phyloP scores from a whole-genome alignment of 2,329 filamentous ascomycete species.

The Teratosphaeria nubilosa region DNA sequence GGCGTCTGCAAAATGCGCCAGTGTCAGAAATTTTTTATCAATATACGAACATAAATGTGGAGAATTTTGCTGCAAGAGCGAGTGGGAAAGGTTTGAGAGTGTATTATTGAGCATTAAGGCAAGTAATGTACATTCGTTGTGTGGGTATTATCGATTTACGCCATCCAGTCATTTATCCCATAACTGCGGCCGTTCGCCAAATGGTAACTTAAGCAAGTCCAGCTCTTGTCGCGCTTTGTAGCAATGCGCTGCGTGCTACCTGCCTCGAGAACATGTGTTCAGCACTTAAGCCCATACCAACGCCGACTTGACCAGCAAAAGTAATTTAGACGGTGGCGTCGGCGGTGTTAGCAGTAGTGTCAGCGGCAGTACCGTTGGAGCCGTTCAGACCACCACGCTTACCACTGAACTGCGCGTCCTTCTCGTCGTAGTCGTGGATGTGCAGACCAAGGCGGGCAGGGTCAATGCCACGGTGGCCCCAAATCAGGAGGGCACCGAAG shows the following conservation, averaged over 20 bases:
- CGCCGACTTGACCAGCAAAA: neutral
- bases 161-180: neutral
- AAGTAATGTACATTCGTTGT: neutral
- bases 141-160: neutral
- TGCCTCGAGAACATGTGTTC: neutral
- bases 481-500: slow-evolving; percentile 52
- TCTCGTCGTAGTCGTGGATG: slow-evolving; percentile 37
- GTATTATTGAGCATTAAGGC: neutral
- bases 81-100: neutral
- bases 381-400: neutral
- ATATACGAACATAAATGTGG: neutral
- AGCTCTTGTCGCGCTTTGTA: neutral
- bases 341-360: neutral
- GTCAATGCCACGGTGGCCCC: slow-evolving; percentile 53
- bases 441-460: slow-evolving; percentile 46
- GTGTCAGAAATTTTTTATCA: too few relatives aligned
- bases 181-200: neutral
- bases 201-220: neutral
- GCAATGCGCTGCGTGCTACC: neutral
- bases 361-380: slow-evolving; percentile 7
- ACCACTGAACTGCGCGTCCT: slow-evolving; percentile 20
- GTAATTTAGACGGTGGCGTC: slow-evolving; percentile 1
- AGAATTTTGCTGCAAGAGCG: neutral
- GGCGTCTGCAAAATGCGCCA: too few relatives aligned
- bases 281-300: neutral